Base-by-base conservation (phyloP, 1,284 basidiomycete species). In the Heterobasidion parviporum region DNA sequence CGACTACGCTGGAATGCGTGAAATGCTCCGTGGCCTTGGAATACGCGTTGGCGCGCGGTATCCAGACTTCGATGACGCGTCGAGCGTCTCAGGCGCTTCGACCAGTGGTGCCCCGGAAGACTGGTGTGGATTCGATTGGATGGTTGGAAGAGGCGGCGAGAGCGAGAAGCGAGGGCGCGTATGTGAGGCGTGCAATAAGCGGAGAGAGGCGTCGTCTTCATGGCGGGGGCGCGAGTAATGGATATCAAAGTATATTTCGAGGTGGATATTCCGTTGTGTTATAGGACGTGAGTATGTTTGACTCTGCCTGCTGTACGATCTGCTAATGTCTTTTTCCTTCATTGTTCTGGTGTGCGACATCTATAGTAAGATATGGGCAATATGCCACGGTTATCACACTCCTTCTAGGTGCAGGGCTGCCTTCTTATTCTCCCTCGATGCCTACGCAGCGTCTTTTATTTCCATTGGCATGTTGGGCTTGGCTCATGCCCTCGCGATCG, bases 1-100 rank as follows among this genome's bases (percentile, higher is more conserved):
- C 12, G 94, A 97, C 73, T 96, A 95, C 68, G 87, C 85, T 53
- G 93, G 92, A 56, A 76, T 95, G 20, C 79, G 92, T 55, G 82
- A 82, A 61, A 79, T 94, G 54, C 93, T 96, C 76, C 79, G 84
- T 38, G 87, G 81, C 26, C 67, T 72, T 6, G 70, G 68, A 5
- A 63, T 67, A 36, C 62, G 63, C 32, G 55, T 56, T 16, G 61
- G 61, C 36, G 61, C 54, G 26, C 55, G 54, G 14, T 62, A 62
- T 44, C 61, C 60, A 5, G 54, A 53, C 8, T 38, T 43, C 9
- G 55, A 58, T 8, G 61, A 62, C 12, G 50, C 51, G 15, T 45
- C 47, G 1, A 52, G 59, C n/a, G 16, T 38, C 35, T 51, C 18
- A n/a, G 35, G 33, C 15, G 9, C 16, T 26, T 26, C 26, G 4